Base-by-base conservation (phyloP, 495 filamentous ascomycete species). In the Trichocladium antarcticum region DNA sequence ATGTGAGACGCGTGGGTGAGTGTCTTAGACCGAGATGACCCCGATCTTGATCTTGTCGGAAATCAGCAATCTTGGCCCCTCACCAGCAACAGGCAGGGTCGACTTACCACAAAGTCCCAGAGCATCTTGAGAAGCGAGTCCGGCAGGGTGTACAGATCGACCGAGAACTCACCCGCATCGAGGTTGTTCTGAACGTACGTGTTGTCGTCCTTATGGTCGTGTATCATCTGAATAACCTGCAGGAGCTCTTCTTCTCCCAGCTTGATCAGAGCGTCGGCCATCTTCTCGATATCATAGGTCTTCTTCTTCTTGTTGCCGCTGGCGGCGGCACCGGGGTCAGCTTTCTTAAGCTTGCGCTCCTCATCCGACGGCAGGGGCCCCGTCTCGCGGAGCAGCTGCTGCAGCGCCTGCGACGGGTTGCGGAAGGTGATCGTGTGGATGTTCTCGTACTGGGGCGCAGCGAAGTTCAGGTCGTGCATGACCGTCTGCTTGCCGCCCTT, bases 111-210 rank as follows among this genome's bases (percentile, higher is more conserved):
- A 66, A 85, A 89, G 36, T 95, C 93, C 89, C 90, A 97, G 24
- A 99, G 82, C 82, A 85, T 87, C 68, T 94, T 94, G 50, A 82
- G 71, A 2, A 87, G 68, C 14, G 67, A 60, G 42, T 96, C 89
- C 1, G 93, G 89, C 17, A 99, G 74, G 15, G 93, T 97, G 67
- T 94, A 97, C 16, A 99, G 76, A 60, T 99, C 93, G 47, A 99
- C 90, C 50, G 95, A 90, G 73, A 99, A 99, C 68, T 99, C 93
- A 53, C 93, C 93, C 61, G 86, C 87, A 55, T 99, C 93, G 35
- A 95, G 78, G 65, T 99, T 94, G 51, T 96, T 97, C 70, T 94
- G 94, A 35, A 87, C 89, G 63, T 95, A 95, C 1, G 92, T 95
- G 28, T 92, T 86, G 1, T 83, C 73, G 0, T 79, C 79, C 74